Evolutionary conservation across 2,329 filamentous ascomycete genomes (phyloP).

Genomic region (Cladorrhinum sp.): DNA sequence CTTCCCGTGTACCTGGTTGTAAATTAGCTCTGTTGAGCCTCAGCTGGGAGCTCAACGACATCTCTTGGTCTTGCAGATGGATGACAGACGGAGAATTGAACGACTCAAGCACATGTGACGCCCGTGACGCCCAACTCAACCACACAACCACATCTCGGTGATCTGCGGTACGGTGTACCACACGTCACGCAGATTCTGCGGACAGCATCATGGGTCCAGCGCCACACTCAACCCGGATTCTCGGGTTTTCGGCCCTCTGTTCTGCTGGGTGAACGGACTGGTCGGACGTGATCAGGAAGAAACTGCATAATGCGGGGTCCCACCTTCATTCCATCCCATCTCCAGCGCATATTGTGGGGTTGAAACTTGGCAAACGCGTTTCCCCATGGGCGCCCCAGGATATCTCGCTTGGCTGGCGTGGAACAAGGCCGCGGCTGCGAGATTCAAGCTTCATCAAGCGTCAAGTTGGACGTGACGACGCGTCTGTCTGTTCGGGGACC

Average conservation of each 20-base stretch:
- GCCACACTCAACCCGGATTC: constrained; percentile 1
- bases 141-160: background rate
- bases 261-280: background rate
- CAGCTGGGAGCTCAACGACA: background rate
- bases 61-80: background rate
- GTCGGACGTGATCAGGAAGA: background rate
- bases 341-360: background rate
- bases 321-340: background rate
- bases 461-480: background rate
- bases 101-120: background rate
- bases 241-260: constrained; percentile 7
- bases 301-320: background rate
- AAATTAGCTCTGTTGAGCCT: constrained; percentile 11
- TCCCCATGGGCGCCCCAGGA: background rate
- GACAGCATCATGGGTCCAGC: background rate
- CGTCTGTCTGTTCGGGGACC: too few species aligned
- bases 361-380: background rate
- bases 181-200: background rate
- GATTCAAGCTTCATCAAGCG: background rate
- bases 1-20: constrained; percentile 8
- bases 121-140: background rate
- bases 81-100: background rate
- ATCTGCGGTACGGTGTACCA: background rate
- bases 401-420: background rate
- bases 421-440: too few species aligned